Percentiles rank a stretch among this genome's conserved stretches.
These are phyloP conservation scores for Blastomyces gilchristii DNA, from an alignment of 2,329 filamentous ascomycete genomes.

Conservation along the genomic window DNA sequence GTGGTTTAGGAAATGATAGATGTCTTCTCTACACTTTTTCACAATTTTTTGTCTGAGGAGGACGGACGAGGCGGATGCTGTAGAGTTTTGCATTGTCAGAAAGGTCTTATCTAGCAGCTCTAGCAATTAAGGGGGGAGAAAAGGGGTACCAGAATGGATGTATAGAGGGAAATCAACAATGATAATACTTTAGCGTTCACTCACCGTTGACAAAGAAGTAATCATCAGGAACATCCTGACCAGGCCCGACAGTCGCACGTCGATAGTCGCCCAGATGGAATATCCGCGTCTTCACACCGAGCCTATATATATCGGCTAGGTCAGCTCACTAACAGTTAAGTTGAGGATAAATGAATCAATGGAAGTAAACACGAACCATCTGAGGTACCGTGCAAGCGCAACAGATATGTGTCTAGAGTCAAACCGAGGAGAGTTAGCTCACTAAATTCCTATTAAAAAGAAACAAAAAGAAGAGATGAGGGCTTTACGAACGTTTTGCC, in stretches of 20 bases:
- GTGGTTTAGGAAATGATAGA: conserved; percentile 90
- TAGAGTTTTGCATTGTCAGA: conserved; percentile 16
- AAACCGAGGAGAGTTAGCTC: conserved; percentile 5
- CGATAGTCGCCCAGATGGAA: conserved; percentile 97
- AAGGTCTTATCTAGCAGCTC: background rate
- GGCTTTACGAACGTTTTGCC: conserved; percentile 68
- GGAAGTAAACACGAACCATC: conserved; percentile 51
- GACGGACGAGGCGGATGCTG: conserved; percentile 75
- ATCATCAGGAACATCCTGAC: conserved; percentile 80
- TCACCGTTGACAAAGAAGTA: conserved; percentile 88
- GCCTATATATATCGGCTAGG: conserved; percentile 41
- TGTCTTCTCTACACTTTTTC: conserved; percentile 94
- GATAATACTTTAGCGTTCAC: conserved; percentile 6
- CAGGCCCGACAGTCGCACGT: conserved; percentile 75
- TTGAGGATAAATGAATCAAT: background rate
- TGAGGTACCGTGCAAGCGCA: conserved; percentile 83
- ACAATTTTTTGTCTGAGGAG: conserved; percentile 92
- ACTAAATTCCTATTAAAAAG: background rate
- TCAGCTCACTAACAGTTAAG: conserved; percentile 10
- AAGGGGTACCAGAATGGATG: background rate
- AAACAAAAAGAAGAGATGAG: background rate
- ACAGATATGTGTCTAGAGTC: conserved; percentile 73
- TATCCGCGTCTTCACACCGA: conserved; percentile 94
- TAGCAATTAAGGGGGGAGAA: background rate
- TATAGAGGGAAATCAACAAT: background rate